A percentile compares a stretch with the other conserved stretches of the same genome.
phyloP scores from a whole-genome alignment of 1,139 yeast species.

The Hansenula lynferdii region DNA sequence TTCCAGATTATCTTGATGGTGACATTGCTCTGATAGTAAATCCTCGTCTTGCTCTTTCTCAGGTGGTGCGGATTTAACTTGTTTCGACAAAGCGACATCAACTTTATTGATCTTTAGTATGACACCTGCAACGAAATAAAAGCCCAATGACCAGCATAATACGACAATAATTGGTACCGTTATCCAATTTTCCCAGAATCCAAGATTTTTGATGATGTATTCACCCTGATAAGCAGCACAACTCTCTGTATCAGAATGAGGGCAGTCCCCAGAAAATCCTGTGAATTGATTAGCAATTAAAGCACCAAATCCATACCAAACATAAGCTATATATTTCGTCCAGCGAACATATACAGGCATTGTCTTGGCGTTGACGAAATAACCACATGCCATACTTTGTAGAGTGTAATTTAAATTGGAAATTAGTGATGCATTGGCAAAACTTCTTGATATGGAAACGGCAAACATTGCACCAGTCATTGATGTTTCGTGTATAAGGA shows the following conservation, averaged over 20 bases:
- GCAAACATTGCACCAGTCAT: slow-evolving; percentile 52
- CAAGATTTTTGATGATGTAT: slow-evolving; percentile 50
- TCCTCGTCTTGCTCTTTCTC: background rate
- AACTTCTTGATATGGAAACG: slow-evolving; percentile 59
- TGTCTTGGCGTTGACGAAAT: slow-evolving; percentile 64
- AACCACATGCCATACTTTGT: slow-evolving; percentile 80
- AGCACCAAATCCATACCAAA: slow-evolving; percentile 79
- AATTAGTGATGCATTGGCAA: slow-evolving; percentile 58
- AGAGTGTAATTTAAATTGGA: slow-evolving; percentile 39
- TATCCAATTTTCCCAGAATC: slow-evolving; percentile 65
- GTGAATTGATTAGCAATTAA: slow-evolving; percentile 61
- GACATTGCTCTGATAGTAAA: slow-evolving; percentile 5
- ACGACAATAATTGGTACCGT: slow-evolving; percentile 62
- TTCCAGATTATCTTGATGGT: background rate
- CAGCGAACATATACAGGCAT: slow-evolving; percentile 88
- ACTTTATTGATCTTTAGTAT: slow-evolving; percentile 15
- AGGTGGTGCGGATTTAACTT: slow-evolving; percentile 4
- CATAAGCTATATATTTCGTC: slow-evolving; percentile 71
- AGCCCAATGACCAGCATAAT: slow-evolving; percentile 57
- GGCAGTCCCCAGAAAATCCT: slow-evolving; percentile 56
- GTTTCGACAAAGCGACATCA: slow-evolving; percentile 16
- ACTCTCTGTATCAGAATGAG: slow-evolving; percentile 33
- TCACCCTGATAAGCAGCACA: slow-evolving; percentile 44
- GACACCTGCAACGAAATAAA: slow-evolving; percentile 38
- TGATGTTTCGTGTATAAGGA: slow-evolving; percentile 54